A percentile compares a stretch with the other conserved stretches of the same genome.
These are phyloP conservation scores for Ophiostoma pallidulum DNA, from an alignment of 2,329 filamentous ascomycete species.

Conservation along the genomic window DNA sequence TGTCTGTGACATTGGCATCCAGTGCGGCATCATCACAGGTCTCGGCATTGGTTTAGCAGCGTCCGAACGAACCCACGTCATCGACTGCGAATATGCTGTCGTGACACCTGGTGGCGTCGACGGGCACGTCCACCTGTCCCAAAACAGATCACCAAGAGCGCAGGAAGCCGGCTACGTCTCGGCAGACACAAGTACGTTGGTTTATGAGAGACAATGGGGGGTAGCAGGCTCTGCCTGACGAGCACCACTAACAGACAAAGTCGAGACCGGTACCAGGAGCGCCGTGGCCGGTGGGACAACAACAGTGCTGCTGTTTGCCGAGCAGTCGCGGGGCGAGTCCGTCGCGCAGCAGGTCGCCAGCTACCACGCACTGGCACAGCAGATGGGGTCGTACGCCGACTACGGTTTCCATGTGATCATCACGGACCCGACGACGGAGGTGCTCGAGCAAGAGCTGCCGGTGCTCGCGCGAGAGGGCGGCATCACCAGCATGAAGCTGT, in stretches of 20 bases:
- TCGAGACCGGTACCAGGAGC: slow-evolving; percentile 36
- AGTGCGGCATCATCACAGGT: slow-evolving; percentile 4
- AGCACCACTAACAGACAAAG: not conserved
- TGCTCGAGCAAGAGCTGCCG: slow-evolving; percentile 25
- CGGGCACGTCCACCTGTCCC: slow-evolving; percentile 28
- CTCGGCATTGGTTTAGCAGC: not conserved
- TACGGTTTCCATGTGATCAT: slow-evolving; percentile 47
- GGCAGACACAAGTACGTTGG: slow-evolving; percentile 9
- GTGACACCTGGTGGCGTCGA: slow-evolving; percentile 24
- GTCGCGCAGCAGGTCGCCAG: slow-evolving; percentile 58
- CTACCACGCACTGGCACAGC: slow-evolving; percentile 56
- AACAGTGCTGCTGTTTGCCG: slow-evolving; percentile 47
- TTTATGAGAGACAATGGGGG: too few species aligned
- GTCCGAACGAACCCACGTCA: not conserved
- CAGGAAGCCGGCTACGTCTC: slow-evolving; percentile 22
- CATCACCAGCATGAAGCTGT: slow-evolving; percentile 39
- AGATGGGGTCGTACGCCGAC: slow-evolving; percentile 45
- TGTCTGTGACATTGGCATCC: slow-evolving; percentile 11
- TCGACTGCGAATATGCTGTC: slow-evolving; percentile 10
- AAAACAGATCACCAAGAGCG: slow-evolving; percentile 20
- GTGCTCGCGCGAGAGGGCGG: slow-evolving; percentile 22
- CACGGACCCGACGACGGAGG: slow-evolving; percentile 31
- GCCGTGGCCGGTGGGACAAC: slow-evolving; percentile 50
- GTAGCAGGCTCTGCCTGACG: too few species aligned
- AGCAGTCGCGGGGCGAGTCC: slow-evolving; percentile 37